Conservation (phyloP, 441 rosid genomes). For the Monsonia emarginata region DNA sequence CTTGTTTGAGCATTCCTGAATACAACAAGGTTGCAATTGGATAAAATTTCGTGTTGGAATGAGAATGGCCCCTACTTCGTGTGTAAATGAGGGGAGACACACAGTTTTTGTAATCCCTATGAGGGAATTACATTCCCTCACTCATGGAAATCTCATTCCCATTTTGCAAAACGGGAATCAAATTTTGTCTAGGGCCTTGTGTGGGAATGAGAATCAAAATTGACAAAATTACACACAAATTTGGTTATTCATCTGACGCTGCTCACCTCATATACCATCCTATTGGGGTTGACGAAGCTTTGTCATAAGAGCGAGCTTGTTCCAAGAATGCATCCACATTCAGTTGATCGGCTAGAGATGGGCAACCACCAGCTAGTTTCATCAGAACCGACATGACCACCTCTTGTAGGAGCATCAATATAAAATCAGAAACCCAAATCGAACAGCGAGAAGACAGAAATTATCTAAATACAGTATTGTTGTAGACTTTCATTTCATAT, state of each 20-base stretch:
- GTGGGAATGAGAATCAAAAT: no score
- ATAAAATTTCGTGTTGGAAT: no score
- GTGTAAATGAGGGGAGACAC: no score
- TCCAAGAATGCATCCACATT: slow-evolving; percentile 89
- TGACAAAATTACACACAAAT: no score
- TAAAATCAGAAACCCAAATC: slow-evolving; percentile 22
- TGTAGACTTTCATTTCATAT: slow-evolving; percentile 10
- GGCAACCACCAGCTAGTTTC: slow-evolving; percentile 93
- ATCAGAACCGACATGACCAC: slow-evolving; percentile 85
- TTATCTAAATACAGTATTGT: background rate
- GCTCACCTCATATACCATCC: slow-evolving; percentile 88
- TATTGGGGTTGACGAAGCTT: slow-evolving; percentile 77
- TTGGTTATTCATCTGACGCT: slow-evolving; percentile 21
- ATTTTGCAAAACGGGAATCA: no score
- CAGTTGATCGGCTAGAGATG: slow-evolving; percentile 83
- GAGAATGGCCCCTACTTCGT: no score
- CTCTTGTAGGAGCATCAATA: slow-evolving; percentile 57
- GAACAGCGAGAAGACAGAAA: background rate
- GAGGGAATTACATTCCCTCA: no score
- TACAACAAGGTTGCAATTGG: no score
- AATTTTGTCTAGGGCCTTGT: no score
- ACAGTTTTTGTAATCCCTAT: no score
- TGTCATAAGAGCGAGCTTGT: slow-evolving; percentile 90
- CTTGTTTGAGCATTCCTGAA: slow-evolving; percentile 92
- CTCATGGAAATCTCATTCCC: no score